Base-by-base conservation (phyloP, 164 flowering plant species). In the Aristolochia fimbriata region DNA sequence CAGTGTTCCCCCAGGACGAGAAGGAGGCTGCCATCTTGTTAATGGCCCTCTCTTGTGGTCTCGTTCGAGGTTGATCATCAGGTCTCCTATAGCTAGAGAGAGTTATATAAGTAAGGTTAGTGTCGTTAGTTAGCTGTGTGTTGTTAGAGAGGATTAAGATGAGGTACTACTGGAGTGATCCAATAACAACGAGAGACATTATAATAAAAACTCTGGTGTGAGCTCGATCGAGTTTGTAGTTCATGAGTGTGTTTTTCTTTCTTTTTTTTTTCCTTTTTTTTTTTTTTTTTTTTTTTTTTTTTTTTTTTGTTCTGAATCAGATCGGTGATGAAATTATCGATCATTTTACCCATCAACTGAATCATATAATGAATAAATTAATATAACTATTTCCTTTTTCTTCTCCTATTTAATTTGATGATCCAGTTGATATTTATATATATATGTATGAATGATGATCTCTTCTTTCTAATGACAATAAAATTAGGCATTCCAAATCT, bases 11-110 rank as follows among this genome's bases (percentile, higher is more conserved):
- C 17, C 88, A 83, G 59, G 98, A 89, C 53, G 98, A 91, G 73
- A 83, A 79, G 78, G 93, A 92, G 66, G 98, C 93, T 21, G 98
- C 98, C 1, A 80, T 92, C 61, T 76, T 92, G 48, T 81, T 92
- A 51, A 92, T 92, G 98, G 91, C 96, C 59, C 64, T 92, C 41
- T 92, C 98, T 22, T 84, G 70, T 70, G 96, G 91, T 45, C 79
- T 81, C 22, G 86, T 83, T 61, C 79, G 71, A 63, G 83, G 85
- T 51, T 85, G 77, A 87, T 19, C 59, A 55, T 51, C 23, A 17
- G 3, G 64, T 58, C 24, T 59, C 57, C 12, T 45, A 55, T 15
- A 55, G 21, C 47, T n/a, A 50, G 53, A n/a, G 53, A 12, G 51
- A 16, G n/a, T 48, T 1, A 48, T 27, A 27, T 47, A 47, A n/a